These are phyloP conservation scores for Coriolopsis trogii DNA, from an alignment of 1,284 basidiomycete genomes.

Conservation along the genomic window DNA sequence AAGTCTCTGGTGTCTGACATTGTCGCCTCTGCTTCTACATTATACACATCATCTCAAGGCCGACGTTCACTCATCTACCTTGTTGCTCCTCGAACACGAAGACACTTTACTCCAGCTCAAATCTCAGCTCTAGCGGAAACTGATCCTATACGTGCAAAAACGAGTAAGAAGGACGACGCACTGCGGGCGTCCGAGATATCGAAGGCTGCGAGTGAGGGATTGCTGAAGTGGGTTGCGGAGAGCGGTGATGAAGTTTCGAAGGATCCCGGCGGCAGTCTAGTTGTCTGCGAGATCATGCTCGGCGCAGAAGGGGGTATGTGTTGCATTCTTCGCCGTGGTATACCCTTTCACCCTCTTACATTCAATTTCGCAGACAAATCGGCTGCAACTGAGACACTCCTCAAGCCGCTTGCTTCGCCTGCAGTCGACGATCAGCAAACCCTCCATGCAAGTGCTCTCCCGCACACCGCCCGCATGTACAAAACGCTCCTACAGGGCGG, in stretches of 20 bases:
- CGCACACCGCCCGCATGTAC: conserved; percentile 81
- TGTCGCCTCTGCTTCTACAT: conserved; percentile 52
- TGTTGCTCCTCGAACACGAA: conserved; percentile 72
- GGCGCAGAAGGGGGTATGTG: conserved; percentile 76
- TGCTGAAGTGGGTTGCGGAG: conserved; percentile 68
- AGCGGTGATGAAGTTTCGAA: conserved; percentile 61
- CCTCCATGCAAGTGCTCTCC: conserved; percentile 76
- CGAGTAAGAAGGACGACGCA: conserved; percentile 77
- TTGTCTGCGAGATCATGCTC: conserved; percentile 81
- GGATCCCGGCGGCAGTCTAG: conserved; percentile 78
- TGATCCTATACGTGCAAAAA: conserved; percentile 61
- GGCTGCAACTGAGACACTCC: conserved; percentile 58
- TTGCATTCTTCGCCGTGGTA: not conserved
- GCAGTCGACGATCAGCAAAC: conserved; percentile 48
- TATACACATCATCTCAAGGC: conserved; percentile 64
- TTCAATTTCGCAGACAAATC: conserved; percentile 68
- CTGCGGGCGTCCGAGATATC: conserved; percentile 70
- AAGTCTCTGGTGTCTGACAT: conserved; percentile 78
- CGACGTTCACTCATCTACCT: conserved; percentile 82
- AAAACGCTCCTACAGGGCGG: conserved; percentile 90
- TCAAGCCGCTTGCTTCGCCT: conserved; percentile 60
- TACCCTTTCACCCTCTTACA: no score
- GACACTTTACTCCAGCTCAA: conserved; percentile 80
- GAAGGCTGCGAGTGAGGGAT: conserved; percentile 66
- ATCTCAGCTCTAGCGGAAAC: conserved; percentile 72